Base-by-base conservation (phyloP, 768 basidiomycete species). In the Leccinum rimulosum region DNA sequence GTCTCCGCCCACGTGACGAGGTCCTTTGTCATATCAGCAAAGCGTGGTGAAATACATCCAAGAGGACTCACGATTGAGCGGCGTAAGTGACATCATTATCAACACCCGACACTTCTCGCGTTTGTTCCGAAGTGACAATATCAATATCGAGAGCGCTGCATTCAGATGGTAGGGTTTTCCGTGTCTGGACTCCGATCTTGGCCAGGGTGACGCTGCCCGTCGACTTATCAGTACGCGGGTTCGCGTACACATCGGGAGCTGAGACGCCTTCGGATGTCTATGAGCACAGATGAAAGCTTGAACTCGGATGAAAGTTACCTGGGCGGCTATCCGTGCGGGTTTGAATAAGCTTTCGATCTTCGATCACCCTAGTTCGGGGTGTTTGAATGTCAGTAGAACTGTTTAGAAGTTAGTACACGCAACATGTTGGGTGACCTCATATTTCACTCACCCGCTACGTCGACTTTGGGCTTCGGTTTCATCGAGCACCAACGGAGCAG, bases 61-160 rank as follows among this genome's bases (percentile, higher is more conserved):
- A 50, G 4, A 36, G 17, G 15, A 48, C 64, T 65, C 45, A 65
- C 63, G 3, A 38, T n/a, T 15, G 54, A 8, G 8, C 17, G 10
- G 30, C 31, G 0, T 28, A 12, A 8, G 17, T 25, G 12, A 6
- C 19, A 6, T 11, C 17, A 36, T 47, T 47, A 38, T n/a, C 1
- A n/a, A 17, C 25, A 4, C 53, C 22, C 3, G 28, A 36, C 45
- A 30, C 55, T 6, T 27, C 51, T 40, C 5, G 40, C 5, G 22
- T 19, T 54, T 54, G 38, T 6, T 36, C 15, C 4, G n/a, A 48
- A 33, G 51, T 10, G n/a, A 27, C 1, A 3, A 22, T 36, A 15
- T 38, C 36, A 14, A 22, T 36, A 15, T 38, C 36, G 14, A 14
- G 8, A 3, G 50, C 7, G 3, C 11, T 6, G 17, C 14, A 27